Percentiles rank a stretch among this genome's conserved stretches.
Conservation (phyloP, 2,329 filamentous ascomycete species). For the Fusarium solani-melongenae region DNA sequence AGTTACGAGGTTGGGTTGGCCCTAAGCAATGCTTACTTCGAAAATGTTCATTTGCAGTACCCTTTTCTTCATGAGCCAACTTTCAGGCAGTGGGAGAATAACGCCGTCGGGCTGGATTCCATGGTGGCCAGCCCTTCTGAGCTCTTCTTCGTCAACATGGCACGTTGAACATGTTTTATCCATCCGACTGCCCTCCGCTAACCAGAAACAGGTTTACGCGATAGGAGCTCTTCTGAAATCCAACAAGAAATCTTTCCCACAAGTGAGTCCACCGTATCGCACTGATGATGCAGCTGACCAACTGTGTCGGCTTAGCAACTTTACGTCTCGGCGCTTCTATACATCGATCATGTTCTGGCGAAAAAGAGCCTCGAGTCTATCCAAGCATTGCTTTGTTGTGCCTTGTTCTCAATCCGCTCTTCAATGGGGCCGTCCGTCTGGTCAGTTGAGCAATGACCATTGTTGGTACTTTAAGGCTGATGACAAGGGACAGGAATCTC, state of each 20-base stretch:
- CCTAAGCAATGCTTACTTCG: constrained; percentile 12
- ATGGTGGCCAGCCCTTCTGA: not conserved
- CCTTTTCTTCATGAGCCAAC: constrained; percentile 20
- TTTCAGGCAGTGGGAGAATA: constrained; percentile 13
- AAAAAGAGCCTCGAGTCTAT: constrained; percentile 42
- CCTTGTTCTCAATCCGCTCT: constrained; percentile 44
- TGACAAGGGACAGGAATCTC: constrained; percentile 1
- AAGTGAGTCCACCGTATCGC: not conserved
- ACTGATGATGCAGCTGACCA: not conserved
- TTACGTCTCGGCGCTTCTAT: not conserved
- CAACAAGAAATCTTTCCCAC: not conserved
- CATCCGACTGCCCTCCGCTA: not conserved
- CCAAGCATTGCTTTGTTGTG: constrained; percentile 45
- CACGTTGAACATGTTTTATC: not conserved
- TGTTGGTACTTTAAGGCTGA: not conserved
- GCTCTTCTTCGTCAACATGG: constrained; percentile 16
- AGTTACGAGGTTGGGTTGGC: not conserved
- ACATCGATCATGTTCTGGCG: constrained; percentile 6
- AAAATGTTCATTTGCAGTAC: constrained; percentile 23
- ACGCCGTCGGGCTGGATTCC: not conserved
- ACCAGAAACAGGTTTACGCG: constrained; percentile 1
- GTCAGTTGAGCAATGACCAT: constrained; percentile 23
- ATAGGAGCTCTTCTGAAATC: constrained; percentile 6
- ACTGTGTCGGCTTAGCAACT: not conserved
- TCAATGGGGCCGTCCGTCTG: constrained; percentile 42